Base-by-base conservation (phyloP, 202 grass and related monocot genomes). In the Saccharum hybrid region DNA sequence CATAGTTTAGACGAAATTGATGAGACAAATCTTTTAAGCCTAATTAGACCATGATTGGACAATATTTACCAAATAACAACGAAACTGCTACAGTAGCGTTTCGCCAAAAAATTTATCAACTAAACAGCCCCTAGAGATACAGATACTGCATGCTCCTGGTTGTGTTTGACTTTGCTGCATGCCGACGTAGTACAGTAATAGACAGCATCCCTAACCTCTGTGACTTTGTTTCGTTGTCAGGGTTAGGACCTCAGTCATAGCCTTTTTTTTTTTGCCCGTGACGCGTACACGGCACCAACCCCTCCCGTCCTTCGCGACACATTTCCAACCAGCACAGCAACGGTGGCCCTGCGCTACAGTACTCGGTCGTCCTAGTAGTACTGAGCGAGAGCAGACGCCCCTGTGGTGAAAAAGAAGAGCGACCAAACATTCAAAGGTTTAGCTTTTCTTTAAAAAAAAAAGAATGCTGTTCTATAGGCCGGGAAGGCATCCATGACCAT, bases 211-310 rank as follows among this genome's bases (percentile, higher is more conserved):
- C 45, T 68, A 80, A 23, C 2, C 42, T 48, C 46, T 28, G 45
- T 51, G 63, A 16, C n/a, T 26, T 67, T 7, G 77, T 79, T 37
- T 4, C 5, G 43, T 68, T 28, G 63, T 52, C 14, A 18, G 49
- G 49, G 6, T 34, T 80, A 80, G 65, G 42, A 69, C 13, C n/a
- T 61, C 1, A 1, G 26, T 36, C 10, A 38, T 78, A 69, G 45
- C 46, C 82, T 69, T 70, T 70, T 28, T 28, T 26, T 4, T 46
- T 21, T 59, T 38, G 64, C 3, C 38, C 18, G 13, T 18, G 82
- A 85, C 65, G 28, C 13, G 66, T 18, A 72, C 75, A 16, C 54
- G n/a, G 40, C 83, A 85, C 83, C 75, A 78, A 78, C 83, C 64
- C 31, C 10, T 42, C 45, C 11, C 14, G 34, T 67, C 33, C 45